A percentile compares a stretch with the other conserved stretches of the same genome.
phyloP scores from a whole-genome alignment of 2,329 filamentous ascomycete genomes.

The Aspergillus sclerotialis region DNA sequence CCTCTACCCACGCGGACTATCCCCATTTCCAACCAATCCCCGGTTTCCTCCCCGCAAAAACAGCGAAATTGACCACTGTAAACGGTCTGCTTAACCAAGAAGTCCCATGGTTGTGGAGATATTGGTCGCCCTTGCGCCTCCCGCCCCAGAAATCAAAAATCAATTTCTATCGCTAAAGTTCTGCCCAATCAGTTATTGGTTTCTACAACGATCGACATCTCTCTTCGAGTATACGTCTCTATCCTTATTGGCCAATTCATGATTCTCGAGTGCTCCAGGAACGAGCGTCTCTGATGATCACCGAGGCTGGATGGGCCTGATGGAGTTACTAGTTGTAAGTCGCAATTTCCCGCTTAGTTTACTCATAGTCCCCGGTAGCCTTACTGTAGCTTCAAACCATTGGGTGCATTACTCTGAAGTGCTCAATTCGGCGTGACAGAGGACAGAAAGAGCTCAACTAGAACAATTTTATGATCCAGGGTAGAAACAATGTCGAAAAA shows the following conservation, averaged over 20 bases:
- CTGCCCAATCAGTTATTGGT: background rate
- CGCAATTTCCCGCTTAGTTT: slow-evolving; percentile 9
- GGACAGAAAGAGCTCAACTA: slow-evolving; percentile 6
- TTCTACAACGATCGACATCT: background rate
- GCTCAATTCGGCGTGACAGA: too few relatives aligned
- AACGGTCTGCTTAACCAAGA: too few relatives aligned
- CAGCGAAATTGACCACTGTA: too few relatives aligned
- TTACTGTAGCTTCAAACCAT: slow-evolving; percentile 2
- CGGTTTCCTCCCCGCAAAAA: background rate
- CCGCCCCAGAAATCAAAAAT: background rate
- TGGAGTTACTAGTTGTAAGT: slow-evolving; percentile 6
- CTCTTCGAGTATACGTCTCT: too few relatives aligned
- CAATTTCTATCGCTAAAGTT: background rate
- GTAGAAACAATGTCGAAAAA: background rate
- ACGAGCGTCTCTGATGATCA: background rate
- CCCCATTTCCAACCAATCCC: too few relatives aligned
- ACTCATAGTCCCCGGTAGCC: slow-evolving; percentile 8
- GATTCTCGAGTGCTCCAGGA: background rate
- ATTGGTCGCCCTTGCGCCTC: background rate
- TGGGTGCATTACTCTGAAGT: slow-evolving; percentile 2
- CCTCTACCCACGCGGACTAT: background rate
- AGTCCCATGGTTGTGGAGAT: background rate
- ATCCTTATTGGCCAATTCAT: too few relatives aligned
- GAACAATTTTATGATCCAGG: slow-evolving; percentile 3
- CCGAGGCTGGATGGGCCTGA: slow-evolving; percentile 2